Evolutionary conservation across 148 eudicot genomes (phyloP).

Genomic region (Dianthus caryophyllus): DNA sequence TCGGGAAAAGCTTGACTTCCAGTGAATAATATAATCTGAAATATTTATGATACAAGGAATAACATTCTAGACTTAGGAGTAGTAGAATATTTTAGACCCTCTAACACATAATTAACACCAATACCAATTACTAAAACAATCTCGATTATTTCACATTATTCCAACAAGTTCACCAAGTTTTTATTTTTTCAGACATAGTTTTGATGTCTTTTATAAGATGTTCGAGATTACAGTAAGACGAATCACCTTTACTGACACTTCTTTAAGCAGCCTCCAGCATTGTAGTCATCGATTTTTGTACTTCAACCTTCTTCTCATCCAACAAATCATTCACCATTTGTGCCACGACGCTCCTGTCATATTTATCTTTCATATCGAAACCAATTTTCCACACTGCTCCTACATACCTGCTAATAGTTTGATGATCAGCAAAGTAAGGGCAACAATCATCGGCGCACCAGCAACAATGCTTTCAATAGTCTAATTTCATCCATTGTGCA

Average conservation of each 20-base stretch:
- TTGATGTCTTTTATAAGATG: slow-evolving; percentile 37
- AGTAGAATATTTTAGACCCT: too few relatives aligned
- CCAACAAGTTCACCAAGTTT: too few relatives aligned
- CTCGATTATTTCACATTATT: too few relatives aligned
- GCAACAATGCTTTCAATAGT: slow-evolving; percentile 39
- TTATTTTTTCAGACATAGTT: slow-evolving; percentile 17
- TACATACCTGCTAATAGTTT: slow-evolving; percentile 37
- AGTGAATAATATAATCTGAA: too few relatives aligned
- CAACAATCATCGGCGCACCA: slow-evolving; percentile 52
- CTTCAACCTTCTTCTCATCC: slow-evolving; percentile 28
- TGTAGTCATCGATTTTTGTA: slow-evolving; percentile 13
- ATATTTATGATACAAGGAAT: too few relatives aligned
- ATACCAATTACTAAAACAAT: too few relatives aligned
- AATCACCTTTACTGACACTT: slow-evolving; percentile 33
- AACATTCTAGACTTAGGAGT: too few relatives aligned
- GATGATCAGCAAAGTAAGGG: slow-evolving; percentile 44
- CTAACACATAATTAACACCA: too few relatives aligned
- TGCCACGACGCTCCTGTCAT: slow-evolving; percentile 31
- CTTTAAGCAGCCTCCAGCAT: slow-evolving; percentile 24
- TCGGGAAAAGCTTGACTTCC: too few relatives aligned
- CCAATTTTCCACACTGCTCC: slow-evolving; percentile 41
- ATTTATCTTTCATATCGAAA: slow-evolving; percentile 41
- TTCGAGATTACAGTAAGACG: slow-evolving; percentile 30
- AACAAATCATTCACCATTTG: slow-evolving; percentile 33
- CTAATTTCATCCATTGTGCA: slow-evolving; percentile 54